Conservation (phyloP, 306 rosid species). For the Boehmeria nivea region DNA sequence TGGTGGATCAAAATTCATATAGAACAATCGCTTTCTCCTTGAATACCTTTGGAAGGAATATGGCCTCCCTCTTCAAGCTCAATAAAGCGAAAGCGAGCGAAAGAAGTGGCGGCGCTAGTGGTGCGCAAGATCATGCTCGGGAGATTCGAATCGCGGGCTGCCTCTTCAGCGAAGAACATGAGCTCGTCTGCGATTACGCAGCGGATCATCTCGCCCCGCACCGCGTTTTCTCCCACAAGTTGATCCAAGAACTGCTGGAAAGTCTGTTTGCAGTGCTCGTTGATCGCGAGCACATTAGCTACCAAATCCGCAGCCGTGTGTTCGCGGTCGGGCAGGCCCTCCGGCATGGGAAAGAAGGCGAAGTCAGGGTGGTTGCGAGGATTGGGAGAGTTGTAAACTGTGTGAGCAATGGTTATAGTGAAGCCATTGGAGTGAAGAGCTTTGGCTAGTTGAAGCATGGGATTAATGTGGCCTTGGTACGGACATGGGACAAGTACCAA, state of each 20-base stretch:
- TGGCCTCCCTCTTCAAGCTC: constrained; percentile 31
- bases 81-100: constrained; percentile 26
- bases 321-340: constrained; percentile 11
- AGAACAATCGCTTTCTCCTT: no score
- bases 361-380: constrained; percentile 41
- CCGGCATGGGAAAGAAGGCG: constrained; percentile 25
- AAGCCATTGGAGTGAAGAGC: constrained; percentile 47
- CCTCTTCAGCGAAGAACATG: constrained; percentile 29
- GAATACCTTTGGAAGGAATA: constrained; percentile 42
- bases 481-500: constrained; percentile 47
- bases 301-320: neutral
- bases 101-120: constrained; percentile 22
- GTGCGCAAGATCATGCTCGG: constrained; percentile 44
- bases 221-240: neutral
- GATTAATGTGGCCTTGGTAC: constrained; percentile 52
- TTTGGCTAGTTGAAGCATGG: constrained; percentile 52
- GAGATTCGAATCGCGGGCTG: constrained; percentile 25
- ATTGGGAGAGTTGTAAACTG: constrained; percentile 37
- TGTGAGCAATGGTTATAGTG: constrained; percentile 42
- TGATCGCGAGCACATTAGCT: neutral
- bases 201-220: constrained; percentile 11
- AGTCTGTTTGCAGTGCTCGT: constrained; percentile 9
- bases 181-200: constrained; percentile 43
- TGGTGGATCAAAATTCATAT: no score
- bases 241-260: neutral